Evolutionary conservation across 1,284 basidiomycete genomes (phyloP).

Genomic region (Puccinia polysora): DNA sequence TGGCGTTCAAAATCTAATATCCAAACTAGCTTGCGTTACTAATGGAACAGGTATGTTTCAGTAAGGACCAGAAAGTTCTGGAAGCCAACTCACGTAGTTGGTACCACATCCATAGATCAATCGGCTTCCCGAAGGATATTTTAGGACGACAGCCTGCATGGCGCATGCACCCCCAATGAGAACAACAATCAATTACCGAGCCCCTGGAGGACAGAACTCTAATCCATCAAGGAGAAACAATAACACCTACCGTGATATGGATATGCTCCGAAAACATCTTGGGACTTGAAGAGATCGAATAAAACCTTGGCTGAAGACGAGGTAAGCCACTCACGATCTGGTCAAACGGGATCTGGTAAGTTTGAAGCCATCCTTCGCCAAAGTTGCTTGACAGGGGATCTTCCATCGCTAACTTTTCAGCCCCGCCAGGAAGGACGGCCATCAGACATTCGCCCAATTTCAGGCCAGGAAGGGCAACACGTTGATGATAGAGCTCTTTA

Average conservation of each 20-base stretch:
- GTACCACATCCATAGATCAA: constrained; percentile 51
- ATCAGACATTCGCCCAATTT: constrained; percentile 88
- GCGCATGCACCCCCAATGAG: neutral
- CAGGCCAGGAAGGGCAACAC: constrained; percentile 74
- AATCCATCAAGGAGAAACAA: constrained; percentile 67
- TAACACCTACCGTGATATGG: constrained; percentile 93
- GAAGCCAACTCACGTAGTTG: constrained; percentile 19
- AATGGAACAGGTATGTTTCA: neutral
- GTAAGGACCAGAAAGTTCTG: neutral
- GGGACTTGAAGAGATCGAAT: constrained; percentile 95
- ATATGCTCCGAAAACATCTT: constrained; percentile 82
- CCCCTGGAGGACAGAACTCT: neutral
- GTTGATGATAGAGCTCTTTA: constrained; percentile 75
- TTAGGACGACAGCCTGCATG: constrained; percentile 55
- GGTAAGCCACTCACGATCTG: constrained; percentile 87
- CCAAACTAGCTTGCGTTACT: constrained; percentile 65
- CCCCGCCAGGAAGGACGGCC: constrained; percentile 73
- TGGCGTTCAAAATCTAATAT: constrained; percentile 87
- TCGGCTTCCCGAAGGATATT: constrained; percentile 61
- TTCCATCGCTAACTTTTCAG: constrained; percentile 49
- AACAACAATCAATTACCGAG: neutral
- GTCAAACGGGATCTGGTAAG: constrained; percentile 94
- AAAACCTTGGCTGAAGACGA: constrained; percentile 91
- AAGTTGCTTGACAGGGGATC: constrained; percentile 62
- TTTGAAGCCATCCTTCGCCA: constrained; percentile 57